These are phyloP conservation scores for Podospora conica DNA, from an alignment of 495 filamentous ascomycete species.

Conservation along the genomic window DNA sequence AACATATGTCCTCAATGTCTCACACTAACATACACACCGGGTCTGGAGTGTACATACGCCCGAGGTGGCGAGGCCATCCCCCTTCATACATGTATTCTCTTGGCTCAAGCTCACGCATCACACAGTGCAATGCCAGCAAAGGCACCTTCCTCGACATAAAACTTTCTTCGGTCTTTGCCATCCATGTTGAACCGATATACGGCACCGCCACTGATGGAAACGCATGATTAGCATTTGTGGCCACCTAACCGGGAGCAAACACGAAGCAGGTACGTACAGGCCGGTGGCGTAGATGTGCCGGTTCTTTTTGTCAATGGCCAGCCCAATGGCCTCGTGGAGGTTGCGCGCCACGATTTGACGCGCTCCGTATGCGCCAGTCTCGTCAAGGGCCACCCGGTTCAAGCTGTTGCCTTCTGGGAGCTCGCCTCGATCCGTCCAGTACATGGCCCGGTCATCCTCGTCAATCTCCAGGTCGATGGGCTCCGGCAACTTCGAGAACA, in stretches of 20 bases:
- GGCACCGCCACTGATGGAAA: slow-evolving; percentile 28
- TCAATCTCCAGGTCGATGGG: slow-evolving; percentile 52
- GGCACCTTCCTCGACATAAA: slow-evolving; percentile 22
- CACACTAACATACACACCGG: no score
- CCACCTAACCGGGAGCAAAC: not conserved
- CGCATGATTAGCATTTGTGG: not conserved
- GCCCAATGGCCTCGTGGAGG: slow-evolving; percentile 46
- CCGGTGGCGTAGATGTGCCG: slow-evolving; percentile 40
- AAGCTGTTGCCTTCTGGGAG: slow-evolving; percentile 43
- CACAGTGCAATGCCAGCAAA: slow-evolving; percentile 24
- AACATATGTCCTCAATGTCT: not conserved
- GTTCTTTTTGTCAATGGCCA: slow-evolving; percentile 36
- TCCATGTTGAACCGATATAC: slow-evolving; percentile 42
- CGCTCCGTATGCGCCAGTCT: slow-evolving; percentile 9
- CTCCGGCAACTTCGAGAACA: slow-evolving; percentile 44
- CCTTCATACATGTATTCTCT: no score
- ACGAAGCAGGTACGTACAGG: slow-evolving; percentile 19
- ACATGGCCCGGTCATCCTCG: slow-evolving; percentile 31
- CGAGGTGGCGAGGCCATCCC: not conserved
- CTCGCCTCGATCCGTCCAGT: slow-evolving; percentile 54
- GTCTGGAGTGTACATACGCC: not conserved
- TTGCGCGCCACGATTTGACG: slow-evolving; percentile 28
- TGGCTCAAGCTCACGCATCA: slow-evolving; percentile 5
- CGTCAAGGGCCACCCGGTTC: slow-evolving; percentile 26
- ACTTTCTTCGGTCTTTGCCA: slow-evolving; percentile 33